Evolutionary conservation across 108 stramenopile species (phyloP).

Genomic region (Nitzschia inconspicua): DNA sequence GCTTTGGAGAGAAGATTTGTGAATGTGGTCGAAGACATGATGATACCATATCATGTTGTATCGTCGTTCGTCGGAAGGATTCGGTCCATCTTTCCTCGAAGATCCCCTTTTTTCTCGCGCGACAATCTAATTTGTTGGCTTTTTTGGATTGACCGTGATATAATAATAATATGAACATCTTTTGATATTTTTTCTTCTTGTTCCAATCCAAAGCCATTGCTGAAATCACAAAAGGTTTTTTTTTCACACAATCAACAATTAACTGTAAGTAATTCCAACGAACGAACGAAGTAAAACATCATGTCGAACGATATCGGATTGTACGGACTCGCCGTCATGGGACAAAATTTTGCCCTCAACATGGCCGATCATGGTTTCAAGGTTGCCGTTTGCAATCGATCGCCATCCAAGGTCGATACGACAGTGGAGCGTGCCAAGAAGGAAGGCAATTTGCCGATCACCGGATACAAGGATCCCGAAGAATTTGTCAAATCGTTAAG

Average conservation of each 20-base stretch:
- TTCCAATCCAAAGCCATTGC: neutral
- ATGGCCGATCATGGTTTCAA: slow-evolving; percentile 90
- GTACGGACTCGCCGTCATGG: slow-evolving; percentile 98
- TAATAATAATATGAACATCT: neutral
- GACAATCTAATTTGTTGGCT: neutral
- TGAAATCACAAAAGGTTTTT: neutral
- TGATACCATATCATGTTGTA: no score
- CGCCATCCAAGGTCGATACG: slow-evolving; percentile 87
- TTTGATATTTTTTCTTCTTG: neutral
- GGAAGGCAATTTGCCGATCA: slow-evolving; percentile 89
- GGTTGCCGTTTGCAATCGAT: slow-evolving; percentile 92
- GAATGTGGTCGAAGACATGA: no score
- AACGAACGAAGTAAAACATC: neutral
- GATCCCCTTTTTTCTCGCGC: neutral
- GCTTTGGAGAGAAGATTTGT: no score
- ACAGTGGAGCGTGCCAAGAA: slow-evolving; percentile 93
- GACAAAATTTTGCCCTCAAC: slow-evolving; percentile 99
- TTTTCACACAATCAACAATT: no score
- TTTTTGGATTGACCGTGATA: no score
- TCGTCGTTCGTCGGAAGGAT: neutral
- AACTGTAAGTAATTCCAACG: neutral
- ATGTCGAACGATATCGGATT: slow-evolving; percentile 92
- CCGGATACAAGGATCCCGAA: slow-evolving; percentile 69
- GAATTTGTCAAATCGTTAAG: slow-evolving; percentile 70
- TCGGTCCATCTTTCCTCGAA: neutral